A percentile compares a stretch with the other conserved stretches of the same genome.
Evolutionary conservation across 371 early-diverging fungal species (phyloP).

Genomic region (Mucor mucedo): DNA sequence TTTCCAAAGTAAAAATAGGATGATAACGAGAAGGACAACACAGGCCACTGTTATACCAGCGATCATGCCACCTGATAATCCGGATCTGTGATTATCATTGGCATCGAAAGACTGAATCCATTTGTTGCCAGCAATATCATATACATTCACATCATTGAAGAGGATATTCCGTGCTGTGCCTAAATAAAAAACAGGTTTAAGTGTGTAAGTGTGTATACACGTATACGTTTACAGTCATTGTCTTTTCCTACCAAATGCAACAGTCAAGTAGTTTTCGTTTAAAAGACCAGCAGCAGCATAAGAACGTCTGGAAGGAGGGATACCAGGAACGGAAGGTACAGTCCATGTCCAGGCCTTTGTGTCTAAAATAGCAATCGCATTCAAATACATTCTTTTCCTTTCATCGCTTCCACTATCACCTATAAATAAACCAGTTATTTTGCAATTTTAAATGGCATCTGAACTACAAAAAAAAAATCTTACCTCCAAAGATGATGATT

Average conservation of each 20-base stretch:
- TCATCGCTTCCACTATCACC: constrained; percentile 36
- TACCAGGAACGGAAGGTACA: constrained; percentile 32
- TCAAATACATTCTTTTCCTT: constrained; percentile 35
- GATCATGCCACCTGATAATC: constrained; percentile 43
- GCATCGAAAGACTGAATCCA: constrained; percentile 43
- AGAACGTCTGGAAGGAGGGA: constrained; percentile 48
- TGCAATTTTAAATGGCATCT: background rate
- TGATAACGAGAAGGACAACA: constrained; percentile 33
- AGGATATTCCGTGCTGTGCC: constrained; percentile 39
- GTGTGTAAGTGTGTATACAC: background rate
- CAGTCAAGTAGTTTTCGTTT: constrained; percentile 32
- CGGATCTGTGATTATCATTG: background rate
- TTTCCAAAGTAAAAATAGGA: constrained; percentile 49
- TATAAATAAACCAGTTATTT: constrained; percentile 8
- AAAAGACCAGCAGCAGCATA: constrained; percentile 44
- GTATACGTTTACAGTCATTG: background rate
- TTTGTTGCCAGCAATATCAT: constrained; percentile 20
- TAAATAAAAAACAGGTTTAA: background rate
- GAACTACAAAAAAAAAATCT: constrained; percentile 8
- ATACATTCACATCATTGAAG: constrained; percentile 52
- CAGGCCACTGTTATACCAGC: constrained; percentile 50
- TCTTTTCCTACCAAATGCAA: constrained; percentile 47
- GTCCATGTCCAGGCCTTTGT: constrained; percentile 52
- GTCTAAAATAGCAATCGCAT: constrained; percentile 43
- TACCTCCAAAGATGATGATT: constrained; percentile 54